phyloP scores from a whole-genome alignment of 2,329 filamentous ascomycete species.

The Calonectria montana region DNA sequence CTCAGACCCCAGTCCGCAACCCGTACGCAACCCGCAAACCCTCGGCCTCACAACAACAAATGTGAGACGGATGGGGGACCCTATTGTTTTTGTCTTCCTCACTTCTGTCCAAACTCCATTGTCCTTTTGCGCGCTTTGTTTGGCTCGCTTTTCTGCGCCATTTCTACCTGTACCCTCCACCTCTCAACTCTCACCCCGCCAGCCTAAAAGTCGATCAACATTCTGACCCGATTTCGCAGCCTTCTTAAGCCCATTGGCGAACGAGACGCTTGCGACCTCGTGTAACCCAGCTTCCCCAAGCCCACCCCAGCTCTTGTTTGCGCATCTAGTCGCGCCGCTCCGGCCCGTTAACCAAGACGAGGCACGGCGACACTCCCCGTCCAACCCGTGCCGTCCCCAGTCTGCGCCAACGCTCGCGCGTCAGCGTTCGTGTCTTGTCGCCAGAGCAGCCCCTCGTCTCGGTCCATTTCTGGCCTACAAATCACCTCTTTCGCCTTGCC shows the following conservation, averaged over 20 bases:
- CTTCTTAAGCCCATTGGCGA: slow-evolving; percentile 40
- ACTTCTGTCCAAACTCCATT: slow-evolving; percentile 19
- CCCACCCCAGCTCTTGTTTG: slow-evolving; percentile 26
- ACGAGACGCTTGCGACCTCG: slow-evolving; percentile 42
- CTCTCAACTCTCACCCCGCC: slow-evolving; percentile 7
- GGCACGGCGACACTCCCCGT: slow-evolving; percentile 31
- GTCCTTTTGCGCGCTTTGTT: slow-evolving; percentile 4
- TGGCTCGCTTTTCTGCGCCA: slow-evolving; percentile 4
- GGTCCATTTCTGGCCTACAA: slow-evolving; percentile 12
- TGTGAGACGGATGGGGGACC: slow-evolving; percentile 19
- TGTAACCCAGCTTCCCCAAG: slow-evolving; percentile 40
- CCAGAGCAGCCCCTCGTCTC: slow-evolving; percentile 28
- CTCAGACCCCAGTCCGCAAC: slow-evolving; percentile 21
- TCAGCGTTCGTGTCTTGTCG: slow-evolving; percentile 32
- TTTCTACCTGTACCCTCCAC: slow-evolving; percentile 6
- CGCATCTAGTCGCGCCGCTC: slow-evolving; percentile 36
- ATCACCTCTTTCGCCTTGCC: slow-evolving; percentile 12
- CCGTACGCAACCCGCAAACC: slow-evolving; percentile 20
- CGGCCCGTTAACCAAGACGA: slow-evolving; percentile 37
- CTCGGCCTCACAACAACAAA: slow-evolving; percentile 27
- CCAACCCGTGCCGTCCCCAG: slow-evolving; percentile 30
- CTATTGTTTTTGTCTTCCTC: slow-evolving; percentile 8
- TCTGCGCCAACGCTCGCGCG: slow-evolving; percentile 39
- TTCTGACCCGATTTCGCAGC: slow-evolving; percentile 42
- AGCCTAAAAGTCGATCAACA: slow-evolving; percentile 15